These are phyloP conservation scores for Sordariomycetes sp. DNA, from an alignment of 2,329 filamentous ascomycete genomes.

Conservation along the genomic window DNA sequence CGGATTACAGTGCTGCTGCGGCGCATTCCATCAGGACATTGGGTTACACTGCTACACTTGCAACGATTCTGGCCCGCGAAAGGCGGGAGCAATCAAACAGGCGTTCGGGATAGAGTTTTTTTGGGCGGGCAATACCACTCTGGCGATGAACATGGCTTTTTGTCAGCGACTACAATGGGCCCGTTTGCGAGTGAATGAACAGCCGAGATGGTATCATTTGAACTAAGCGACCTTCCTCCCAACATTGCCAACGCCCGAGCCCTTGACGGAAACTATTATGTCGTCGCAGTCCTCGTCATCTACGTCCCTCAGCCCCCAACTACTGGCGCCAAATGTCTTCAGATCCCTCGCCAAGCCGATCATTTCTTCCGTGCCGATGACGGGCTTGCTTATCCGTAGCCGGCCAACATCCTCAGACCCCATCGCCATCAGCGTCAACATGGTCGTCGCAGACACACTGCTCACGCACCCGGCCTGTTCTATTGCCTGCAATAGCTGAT, in stretches of 20 bases:
- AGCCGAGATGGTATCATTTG: neutral
- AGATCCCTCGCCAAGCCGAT: slow-evolving; percentile 76
- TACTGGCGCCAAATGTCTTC: slow-evolving; percentile 77
- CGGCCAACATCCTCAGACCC: slow-evolving; percentile 91
- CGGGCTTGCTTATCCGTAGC: slow-evolving; percentile 67
- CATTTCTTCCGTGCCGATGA: slow-evolving; percentile 71
- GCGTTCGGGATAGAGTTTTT: neutral
- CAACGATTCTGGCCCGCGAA: slow-evolving; percentile 35
- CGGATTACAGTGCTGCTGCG: slow-evolving; percentile 4
- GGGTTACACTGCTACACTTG: slow-evolving; percentile 41
- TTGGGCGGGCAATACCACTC: neutral
- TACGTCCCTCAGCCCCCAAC: slow-evolving; percentile 78
- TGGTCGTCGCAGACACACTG: slow-evolving; percentile 57
- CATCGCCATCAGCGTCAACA: slow-evolving; percentile 94
- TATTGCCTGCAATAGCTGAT: slow-evolving; percentile 78
- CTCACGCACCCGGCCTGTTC: slow-evolving; percentile 74
- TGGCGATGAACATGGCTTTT: neutral
- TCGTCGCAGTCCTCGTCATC: slow-evolving; percentile 57
- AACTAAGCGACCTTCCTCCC: slow-evolving; percentile 68
- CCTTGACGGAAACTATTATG: slow-evolving; percentile 83
- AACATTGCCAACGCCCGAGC: slow-evolving; percentile 86
- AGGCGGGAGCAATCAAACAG: slow-evolving; percentile 22
- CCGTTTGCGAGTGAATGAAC: neutral
- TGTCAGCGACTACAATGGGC: neutral
- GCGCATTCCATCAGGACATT: slow-evolving; percentile 42